Evolutionary conservation across 805 yeast species (phyloP).

Genomic region (Saccharomycopsis malanga): DNA sequence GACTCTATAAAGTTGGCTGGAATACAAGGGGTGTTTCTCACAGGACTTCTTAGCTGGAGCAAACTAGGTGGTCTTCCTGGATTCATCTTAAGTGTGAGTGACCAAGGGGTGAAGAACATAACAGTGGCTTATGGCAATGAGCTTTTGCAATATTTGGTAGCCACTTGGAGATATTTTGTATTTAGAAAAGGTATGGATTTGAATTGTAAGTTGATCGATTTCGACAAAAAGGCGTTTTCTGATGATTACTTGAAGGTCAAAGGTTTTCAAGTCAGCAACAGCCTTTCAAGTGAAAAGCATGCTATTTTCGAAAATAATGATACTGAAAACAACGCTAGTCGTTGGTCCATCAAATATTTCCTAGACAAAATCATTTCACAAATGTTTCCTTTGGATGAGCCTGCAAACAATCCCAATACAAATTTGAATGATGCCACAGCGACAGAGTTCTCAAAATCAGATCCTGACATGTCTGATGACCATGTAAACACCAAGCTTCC

Average conservation of each 20-base stretch:
- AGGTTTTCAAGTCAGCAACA: constrained; percentile 9
- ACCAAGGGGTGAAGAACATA: constrained; percentile 57
- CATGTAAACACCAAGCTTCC: constrained; percentile 34
- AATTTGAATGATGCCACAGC: constrained; percentile 24
- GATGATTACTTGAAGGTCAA: constrained; percentile 6
- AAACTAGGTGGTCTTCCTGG: constrained; percentile 94
- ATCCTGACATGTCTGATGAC: constrained; percentile 32
- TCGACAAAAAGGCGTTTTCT: constrained; percentile 24
- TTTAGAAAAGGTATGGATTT: constrained; percentile 67
- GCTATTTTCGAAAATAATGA: not conserved
- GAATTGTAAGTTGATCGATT: constrained; percentile 22
- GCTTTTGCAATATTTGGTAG: constrained; percentile 48
- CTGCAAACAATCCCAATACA: constrained; percentile 31
- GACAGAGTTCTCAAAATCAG: constrained; percentile 26
- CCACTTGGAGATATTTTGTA: constrained; percentile 83
- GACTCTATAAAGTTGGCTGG: constrained; percentile 50
- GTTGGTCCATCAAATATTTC: not conserved
- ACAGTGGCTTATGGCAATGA: constrained; percentile 48
- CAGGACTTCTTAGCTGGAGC: constrained; percentile 74
- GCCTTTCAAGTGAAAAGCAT: not conserved
- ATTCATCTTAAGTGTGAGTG: constrained; percentile 70
- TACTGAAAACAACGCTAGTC: not conserved
- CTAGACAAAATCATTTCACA: constrained; percentile 1
- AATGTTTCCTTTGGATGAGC: constrained; percentile 53
- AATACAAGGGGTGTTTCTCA: constrained; percentile 58